A percentile compares a stretch with the other conserved stretches of the same genome.
phyloP scores from a whole-genome alignment of 805 yeast genomes.

The Saccharomycopsis sp. region DNA sequence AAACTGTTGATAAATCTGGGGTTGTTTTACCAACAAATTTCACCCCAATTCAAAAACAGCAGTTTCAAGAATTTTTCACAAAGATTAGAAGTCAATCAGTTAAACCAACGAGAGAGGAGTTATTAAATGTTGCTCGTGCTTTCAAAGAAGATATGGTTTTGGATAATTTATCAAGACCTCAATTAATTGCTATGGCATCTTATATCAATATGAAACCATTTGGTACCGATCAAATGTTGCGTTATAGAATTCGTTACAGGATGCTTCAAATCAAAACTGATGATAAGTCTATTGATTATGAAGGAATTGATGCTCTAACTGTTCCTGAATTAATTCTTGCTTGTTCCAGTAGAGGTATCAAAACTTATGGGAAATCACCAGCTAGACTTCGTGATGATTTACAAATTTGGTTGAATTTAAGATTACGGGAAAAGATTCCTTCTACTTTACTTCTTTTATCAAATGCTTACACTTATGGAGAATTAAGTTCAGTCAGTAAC shows the following conservation, averaged over 20 bases:
- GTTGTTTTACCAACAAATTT: constrained; percentile 55
- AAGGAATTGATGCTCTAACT: constrained; percentile 81
- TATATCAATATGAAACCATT: constrained; percentile 88
- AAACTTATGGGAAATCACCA: constrained; percentile 69
- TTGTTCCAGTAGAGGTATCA: constrained; percentile 91
- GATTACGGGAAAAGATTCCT: constrained; percentile 86
- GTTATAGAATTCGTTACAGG: constrained; percentile 89
- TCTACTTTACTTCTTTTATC: constrained; percentile 81
- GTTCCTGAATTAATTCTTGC: constrained; percentile 79
- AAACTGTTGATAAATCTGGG: constrained; percentile 61
- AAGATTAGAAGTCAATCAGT: constrained; percentile 59
- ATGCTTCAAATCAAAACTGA: constrained; percentile 88
- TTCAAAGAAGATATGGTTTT: constrained; percentile 90
- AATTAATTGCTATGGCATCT: constrained; percentile 85
- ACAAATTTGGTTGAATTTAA: constrained; percentile 80
- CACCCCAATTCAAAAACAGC: constrained; percentile 65
- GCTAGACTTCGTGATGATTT: constrained; percentile 78
- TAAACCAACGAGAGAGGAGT: constrained; percentile 58
- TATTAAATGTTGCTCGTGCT: constrained; percentile 76
- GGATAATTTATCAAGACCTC: constrained; percentile 88
- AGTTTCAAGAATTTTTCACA: constrained; percentile 73
- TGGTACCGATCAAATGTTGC: constrained; percentile 85
- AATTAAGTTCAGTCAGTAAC: constrained; percentile 44
- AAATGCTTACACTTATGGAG: constrained; percentile 84
- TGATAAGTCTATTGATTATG: constrained; percentile 86